Conservation (phyloP, 129 eudicot genomes). For the Centrapalus pauciflorus region DNA sequence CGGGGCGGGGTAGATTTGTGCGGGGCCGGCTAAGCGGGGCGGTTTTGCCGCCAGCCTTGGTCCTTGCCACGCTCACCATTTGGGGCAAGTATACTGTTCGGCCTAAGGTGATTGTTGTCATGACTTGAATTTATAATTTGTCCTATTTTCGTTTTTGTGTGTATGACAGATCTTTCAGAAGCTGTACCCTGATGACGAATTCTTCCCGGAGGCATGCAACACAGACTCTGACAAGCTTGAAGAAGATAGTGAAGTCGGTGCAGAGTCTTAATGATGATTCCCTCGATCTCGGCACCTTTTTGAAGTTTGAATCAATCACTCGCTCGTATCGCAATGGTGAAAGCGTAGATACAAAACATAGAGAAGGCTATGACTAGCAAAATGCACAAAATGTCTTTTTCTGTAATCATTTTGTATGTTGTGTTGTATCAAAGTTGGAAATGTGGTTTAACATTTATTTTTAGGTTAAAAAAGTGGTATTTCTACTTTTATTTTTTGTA, state of each 20-base stretch:
- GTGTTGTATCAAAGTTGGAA: slow-evolving; percentile 11
- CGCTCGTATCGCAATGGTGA: not conserved
- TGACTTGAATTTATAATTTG: no score
- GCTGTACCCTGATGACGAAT: slow-evolving; percentile 62
- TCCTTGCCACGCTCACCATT: no score
- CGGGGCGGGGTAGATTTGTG: no score
- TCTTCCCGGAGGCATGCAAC: slow-evolving; percentile 51
- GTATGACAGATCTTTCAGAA: slow-evolving; percentile 53
- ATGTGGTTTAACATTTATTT: not conserved
- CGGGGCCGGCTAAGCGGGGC: no score
- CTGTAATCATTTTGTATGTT: slow-evolving; percentile 5
- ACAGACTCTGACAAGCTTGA: slow-evolving; percentile 38
- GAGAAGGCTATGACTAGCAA: not conserved
- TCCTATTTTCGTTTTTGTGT: not conserved
- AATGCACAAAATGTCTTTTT: not conserved
- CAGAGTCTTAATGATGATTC: slow-evolving; percentile 19
- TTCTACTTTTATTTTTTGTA: not conserved
- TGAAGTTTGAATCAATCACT: not conserved
- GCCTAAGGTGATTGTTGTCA: no score
- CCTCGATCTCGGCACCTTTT: not conserved
- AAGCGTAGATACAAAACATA: slow-evolving; percentile 2
- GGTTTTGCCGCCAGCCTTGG: no score
- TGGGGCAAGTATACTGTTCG: no score
- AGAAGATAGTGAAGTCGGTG: slow-evolving; percentile 35
- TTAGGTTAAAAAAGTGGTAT: no score